Evolutionary conservation across 495 filamentous ascomycete genomes (phyloP), one percentile per base, ranked within the genome.

Genomic region (Hypoxylon lienhwacheense): DNA sequence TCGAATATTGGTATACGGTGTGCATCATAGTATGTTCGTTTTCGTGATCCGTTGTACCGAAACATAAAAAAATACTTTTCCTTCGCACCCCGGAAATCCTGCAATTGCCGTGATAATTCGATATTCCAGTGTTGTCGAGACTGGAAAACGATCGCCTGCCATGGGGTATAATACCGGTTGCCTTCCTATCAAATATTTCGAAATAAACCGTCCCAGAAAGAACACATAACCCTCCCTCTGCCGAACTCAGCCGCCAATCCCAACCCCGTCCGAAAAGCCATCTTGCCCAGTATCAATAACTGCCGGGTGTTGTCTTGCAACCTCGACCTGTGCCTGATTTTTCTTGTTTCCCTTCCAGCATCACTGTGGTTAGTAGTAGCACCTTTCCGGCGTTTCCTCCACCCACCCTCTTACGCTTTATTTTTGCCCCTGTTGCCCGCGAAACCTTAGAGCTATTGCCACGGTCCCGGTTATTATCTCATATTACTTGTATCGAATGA

Each of bases 401-500:
- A 12, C 24, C 31, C 20, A 5, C 25, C 12, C n/a, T 19, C 25
- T 5, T 24, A 15, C 26, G 7, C 32, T 26, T 11, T 11, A 15
- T 47, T 6, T 3, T 42, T 15, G 22, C 28, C 17, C n/a, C 19
- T 22, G 16, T 14, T 22, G 14, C 26, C 26, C 42, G 14, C 7
- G 28, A 20, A 41, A 17, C 35, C 12, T n/a, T 1, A 2, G 8
- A 14, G 26, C 19, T 14, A 19, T 22, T 36, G 20, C 34, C 32
- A 17, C 24, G 4, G 26, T 25, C 20, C 12, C 20, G 20, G 15
- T 33, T 48, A 25, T 47, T 63, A 80, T 64, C 78, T 69, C 77
- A 81, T 80, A 46, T 78, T 80, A 66, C 77, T 81, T 37, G 78
- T 81, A 47, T 91, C 87, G 66, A 90, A 91, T 44, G 85, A 87